These are phyloP conservation scores for Ilyonectria mors-panacis DNA, from an alignment of 2,329 filamentous ascomycete species.

Conservation along the genomic window DNA sequence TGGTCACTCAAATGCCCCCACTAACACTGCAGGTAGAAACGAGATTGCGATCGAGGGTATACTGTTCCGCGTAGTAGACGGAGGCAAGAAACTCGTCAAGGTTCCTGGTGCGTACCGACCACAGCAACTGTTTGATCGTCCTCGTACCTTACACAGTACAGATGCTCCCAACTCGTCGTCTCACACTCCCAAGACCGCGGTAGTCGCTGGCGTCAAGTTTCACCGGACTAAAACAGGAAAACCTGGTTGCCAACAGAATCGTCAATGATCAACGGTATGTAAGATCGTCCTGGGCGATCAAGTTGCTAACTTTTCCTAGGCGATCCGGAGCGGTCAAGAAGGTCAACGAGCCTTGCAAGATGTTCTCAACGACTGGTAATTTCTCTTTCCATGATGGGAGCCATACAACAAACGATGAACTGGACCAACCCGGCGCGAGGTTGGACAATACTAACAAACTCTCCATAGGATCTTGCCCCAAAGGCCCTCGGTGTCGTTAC, in stretches of 20 bases:
- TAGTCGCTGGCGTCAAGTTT: conserved; percentile 84
- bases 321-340: conserved; percentile 73
- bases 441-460: conserved; percentile 61
- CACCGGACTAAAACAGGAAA: conserved; percentile 88
- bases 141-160: conserved; percentile 54
- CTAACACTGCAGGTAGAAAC: conserved; percentile 60
- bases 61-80: conserved; percentile 79
- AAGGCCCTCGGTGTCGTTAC: conserved; percentile 85
- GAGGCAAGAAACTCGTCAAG: conserved; percentile 87
- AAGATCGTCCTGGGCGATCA: conserved; percentile 33
- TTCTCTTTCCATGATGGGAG: conserved; percentile 58
- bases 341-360: conserved; percentile 81
- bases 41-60: conserved; percentile 81
- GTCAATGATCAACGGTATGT: conserved; percentile 84
- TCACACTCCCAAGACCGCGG: conserved; percentile 80
- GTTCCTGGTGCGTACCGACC: conserved; percentile 70
- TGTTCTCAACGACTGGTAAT: conserved; percentile 79
- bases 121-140: neutral
- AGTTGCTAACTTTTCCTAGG: conserved; percentile 60
- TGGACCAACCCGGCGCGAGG: conserved; percentile 55
- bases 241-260: conserved; percentile 83
- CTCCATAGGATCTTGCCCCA: conserved; percentile 82
- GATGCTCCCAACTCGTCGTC: conserved; percentile 73
- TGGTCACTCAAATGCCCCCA: conserved; percentile 32
- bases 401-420: conserved; percentile 39